These are phyloP conservation scores for Ottelia alismoides DNA, from an alignment of 106 monocot species.

Conservation along the genomic window DNA sequence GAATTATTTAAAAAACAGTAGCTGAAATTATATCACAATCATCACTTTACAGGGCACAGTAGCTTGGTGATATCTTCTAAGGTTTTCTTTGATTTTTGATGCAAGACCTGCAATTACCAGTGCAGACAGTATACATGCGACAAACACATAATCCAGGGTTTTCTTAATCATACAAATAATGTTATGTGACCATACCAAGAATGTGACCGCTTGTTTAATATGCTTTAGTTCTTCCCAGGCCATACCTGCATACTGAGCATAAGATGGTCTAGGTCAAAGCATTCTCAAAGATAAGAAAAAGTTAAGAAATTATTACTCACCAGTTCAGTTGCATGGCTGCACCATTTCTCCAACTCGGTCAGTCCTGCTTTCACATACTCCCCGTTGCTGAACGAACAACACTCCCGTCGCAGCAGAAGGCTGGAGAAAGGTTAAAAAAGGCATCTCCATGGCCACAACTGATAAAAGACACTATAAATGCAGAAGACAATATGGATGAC, in stretches of 20 bases:
- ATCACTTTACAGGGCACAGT: constrained; percentile 32
- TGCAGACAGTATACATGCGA: background rate
- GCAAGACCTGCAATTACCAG: background rate
- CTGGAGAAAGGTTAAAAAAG: too few relatives aligned
- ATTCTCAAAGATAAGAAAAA: too few relatives aligned
- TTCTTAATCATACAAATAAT: background rate
- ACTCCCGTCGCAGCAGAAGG: constrained; percentile 63
- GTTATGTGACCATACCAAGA: background rate
- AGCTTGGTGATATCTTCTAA: constrained; percentile 33
- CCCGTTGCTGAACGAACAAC: constrained; percentile 82
- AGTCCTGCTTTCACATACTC: constrained; percentile 76
- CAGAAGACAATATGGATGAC: too few relatives aligned
- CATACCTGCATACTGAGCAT: background rate
- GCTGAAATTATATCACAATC: background rate
- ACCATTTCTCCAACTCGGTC: constrained; percentile 67
- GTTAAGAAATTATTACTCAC: too few relatives aligned
- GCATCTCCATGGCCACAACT: too few relatives aligned
- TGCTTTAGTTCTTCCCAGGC: too few relatives aligned
- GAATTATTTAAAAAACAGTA: background rate
- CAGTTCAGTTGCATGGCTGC: constrained; percentile 61
- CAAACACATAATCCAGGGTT: background rate
- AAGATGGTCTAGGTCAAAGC: background rate
- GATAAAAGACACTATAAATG: too few relatives aligned
- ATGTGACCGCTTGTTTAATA: background rate
- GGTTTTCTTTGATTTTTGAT: constrained; percentile 23